Percentiles rank a stretch among this genome's conserved stretches.
Conservation (phyloP, 176 grass and related monocot genomes). For the Phyllostachys edulis region DNA sequence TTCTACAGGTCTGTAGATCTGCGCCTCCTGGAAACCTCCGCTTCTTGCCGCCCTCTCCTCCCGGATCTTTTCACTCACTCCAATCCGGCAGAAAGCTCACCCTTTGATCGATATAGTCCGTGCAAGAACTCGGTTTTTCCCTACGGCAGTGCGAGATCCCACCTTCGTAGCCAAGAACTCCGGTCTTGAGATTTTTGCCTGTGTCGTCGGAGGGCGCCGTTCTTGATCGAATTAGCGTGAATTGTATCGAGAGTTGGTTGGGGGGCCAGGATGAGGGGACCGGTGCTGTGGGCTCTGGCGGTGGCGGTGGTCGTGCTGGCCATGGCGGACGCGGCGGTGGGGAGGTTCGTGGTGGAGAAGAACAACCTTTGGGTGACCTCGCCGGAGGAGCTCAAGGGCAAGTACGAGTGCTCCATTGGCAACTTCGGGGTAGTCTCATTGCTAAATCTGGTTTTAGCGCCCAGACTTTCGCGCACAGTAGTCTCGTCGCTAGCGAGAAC, state of each 20-base stretch:
- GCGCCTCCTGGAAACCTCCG: constrained; percentile 28
- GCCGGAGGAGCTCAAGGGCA: constrained; percentile 59
- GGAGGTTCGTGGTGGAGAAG: constrained; percentile 88
- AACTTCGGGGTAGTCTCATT: constrained; percentile 57
- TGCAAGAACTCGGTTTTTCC: neutral
- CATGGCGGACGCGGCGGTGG: constrained; percentile 23
- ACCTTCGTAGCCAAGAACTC: neutral
- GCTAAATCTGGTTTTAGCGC: too few relatives aligned
- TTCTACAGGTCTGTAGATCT: constrained; percentile 22
- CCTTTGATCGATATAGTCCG: neutral
- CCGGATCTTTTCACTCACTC: neutral
- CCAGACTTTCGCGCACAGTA: too few relatives aligned
- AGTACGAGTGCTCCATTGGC: constrained; percentile 76
- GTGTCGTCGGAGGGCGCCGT: neutral
- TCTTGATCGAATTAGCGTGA: neutral
- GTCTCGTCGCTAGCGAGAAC: too few relatives aligned
- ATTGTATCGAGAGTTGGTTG: neutral
- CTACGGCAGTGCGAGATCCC: too few relatives aligned
- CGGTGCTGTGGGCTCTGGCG: constrained; percentile 34
- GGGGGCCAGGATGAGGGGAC: constrained; percentile 45
- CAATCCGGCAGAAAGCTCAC: neutral
- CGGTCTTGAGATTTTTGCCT: neutral
- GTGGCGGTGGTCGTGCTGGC: constrained; percentile 26
- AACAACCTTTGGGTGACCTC: constrained; percentile 75
- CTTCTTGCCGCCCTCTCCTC: too few relatives aligned